phyloP scores from a whole-genome alignment of 2,329 filamentous ascomycete species.

The Clonostachys rhizophaga region DNA sequence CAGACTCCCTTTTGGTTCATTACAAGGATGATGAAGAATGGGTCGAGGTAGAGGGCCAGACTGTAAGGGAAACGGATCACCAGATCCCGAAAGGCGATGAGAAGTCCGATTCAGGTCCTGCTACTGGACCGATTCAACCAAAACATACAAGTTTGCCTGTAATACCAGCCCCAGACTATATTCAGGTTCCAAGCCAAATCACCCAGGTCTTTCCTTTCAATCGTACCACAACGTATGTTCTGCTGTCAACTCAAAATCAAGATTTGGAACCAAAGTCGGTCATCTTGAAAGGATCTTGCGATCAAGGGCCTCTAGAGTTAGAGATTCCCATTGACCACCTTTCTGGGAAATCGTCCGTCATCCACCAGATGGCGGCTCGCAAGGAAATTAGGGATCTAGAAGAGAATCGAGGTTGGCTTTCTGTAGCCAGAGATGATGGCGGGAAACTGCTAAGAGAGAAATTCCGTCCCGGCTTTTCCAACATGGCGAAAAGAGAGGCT shows the following conservation, averaged over 20 bases:
- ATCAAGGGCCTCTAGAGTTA: conserved; percentile 54
- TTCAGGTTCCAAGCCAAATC: conserved; percentile 61
- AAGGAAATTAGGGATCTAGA: conserved; percentile 67
- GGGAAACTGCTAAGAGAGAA: conserved; percentile 40
- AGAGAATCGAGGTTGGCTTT: conserved; percentile 63
- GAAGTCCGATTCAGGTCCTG: conserved; percentile 15
- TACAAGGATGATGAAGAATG: too few species aligned
- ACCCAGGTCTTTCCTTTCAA: conserved; percentile 64
- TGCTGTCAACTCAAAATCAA: conserved; percentile 48
- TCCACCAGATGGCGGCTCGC: conserved; percentile 67
- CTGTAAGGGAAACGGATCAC: conserved; percentile 1
- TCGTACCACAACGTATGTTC: conserved; percentile 60
- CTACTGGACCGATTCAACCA: conserved; percentile 14
- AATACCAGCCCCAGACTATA: conserved; percentile 46
- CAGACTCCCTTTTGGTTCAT: conserved; percentile 30
- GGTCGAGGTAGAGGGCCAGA: conserved; percentile 37
- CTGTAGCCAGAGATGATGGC: conserved; percentile 38
- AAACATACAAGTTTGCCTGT: conserved; percentile 45
- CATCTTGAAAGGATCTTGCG: conserved; percentile 50
- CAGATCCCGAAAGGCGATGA: conserved; percentile 31
- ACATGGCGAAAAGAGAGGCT: conserved; percentile 61
- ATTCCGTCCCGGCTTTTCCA: conserved; percentile 44
- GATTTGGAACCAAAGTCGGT: conserved; percentile 31
- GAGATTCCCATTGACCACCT: conserved; percentile 56
- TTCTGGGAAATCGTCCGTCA: conserved; percentile 39